Base-by-base conservation (phyloP, 73 alveolate genomes). In the Diophrys appendiculata region DNA sequence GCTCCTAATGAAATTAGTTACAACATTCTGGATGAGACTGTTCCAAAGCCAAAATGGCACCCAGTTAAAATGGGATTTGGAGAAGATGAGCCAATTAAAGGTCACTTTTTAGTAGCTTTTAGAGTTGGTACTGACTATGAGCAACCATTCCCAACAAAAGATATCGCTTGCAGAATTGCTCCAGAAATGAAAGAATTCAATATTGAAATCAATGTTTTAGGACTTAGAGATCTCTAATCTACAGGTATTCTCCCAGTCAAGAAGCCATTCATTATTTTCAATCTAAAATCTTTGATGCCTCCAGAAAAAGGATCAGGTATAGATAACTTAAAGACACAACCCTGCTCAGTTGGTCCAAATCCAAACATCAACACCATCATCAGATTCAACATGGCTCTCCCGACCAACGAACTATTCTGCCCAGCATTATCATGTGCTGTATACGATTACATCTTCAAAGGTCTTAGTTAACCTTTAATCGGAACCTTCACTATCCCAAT, bases 301-400 rank as follows among this genome's bases (percentile, higher is more conserved):
- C 94, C 94, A 1, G 87, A 80, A 14, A 70, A 35, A 33, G 87
- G 90, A 28, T 56, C 80, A 29, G 94, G 85, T 14, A 76, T 87
- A 13, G 83, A 80, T 8, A 80, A 87, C 65, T 73, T 80, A 13
- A 28, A 73, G 69, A 97, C 99, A 24, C 94, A 95, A 81, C 99
- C 99, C 3, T 76, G 85, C 68, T 98, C 95, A 29, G 78, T 97
- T 14, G 99, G 99, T 1, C 73, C 98, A 0, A 97, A 97, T 79
- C 99, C 99, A 2, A 97, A 92, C 54, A 94, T 97, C 54, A 86
- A 85, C 71, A 87, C 99, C 22, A 80, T 94, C 25, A 94, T 97
- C 34, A 75, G 85, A n/a, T 94, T 97, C 75, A 94, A 91, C 29
- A 87, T 94, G 31, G 88, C 73, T 27, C 82, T 97, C 43, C 99